Evolutionary conservation across 257 asterid species (phyloP).

Genomic region (Avicennia marina): DNA sequence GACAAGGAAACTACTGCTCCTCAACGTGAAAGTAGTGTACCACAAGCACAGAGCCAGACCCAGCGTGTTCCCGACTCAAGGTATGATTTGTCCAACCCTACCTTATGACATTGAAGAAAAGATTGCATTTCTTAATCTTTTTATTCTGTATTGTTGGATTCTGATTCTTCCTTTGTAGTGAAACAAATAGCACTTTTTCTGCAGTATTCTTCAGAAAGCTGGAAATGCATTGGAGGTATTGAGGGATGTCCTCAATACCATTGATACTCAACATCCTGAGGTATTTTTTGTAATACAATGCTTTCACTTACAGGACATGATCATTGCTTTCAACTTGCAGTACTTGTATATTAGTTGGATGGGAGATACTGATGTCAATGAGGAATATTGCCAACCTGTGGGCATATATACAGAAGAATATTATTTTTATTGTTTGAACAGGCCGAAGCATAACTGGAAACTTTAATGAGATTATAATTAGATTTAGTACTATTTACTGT

Average conservation of each 20-base stretch:
- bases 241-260: conserved; percentile 79
- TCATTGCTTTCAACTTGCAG: not conserved
- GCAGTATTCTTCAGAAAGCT: conserved; percentile 87
- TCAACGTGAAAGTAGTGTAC: conserved; percentile 34
- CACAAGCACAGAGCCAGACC: conserved; percentile 38
- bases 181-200: conserved; percentile 6
- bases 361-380: not conserved
- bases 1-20: conserved; percentile 38
- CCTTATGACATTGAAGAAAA: not conserved
- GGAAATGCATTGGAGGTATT: conserved; percentile 82
- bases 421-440: not conserved
- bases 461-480: not conserved
- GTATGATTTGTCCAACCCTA: conserved; percentile 30
- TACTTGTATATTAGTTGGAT: not conserved
- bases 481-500: no score
- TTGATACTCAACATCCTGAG: conserved; percentile 70
- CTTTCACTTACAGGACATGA: conserved; percentile 6
- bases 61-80: conserved; percentile 57
- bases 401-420: not conserved
- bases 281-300: conserved; percentile 30
- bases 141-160: conserved; percentile 1
- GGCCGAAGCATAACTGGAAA: not conserved
- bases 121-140: not conserved
- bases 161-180: conserved; percentile 2
- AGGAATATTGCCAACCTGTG: not conserved